These are phyloP conservation scores for Coemansia sp. DNA, from an alignment of 192 early-diverging fungal genomes.

Conservation along the genomic window DNA sequence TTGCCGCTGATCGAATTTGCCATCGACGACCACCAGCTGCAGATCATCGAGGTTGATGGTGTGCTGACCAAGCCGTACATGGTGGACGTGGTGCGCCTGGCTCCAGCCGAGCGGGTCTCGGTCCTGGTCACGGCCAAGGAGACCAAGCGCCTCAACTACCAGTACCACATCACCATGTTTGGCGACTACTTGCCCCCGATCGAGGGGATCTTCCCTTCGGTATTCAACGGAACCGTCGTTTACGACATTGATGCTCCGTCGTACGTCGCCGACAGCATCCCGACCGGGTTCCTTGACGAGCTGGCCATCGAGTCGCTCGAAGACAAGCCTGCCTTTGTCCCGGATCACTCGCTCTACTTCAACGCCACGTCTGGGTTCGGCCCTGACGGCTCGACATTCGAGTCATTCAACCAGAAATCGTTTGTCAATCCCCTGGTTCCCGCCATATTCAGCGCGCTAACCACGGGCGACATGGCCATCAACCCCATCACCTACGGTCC, in stretches of 20 bases:
- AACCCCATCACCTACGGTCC: slow-evolving; percentile 59
- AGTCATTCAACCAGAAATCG: slow-evolving; percentile 64
- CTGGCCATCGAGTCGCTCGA: slow-evolving; percentile 48
- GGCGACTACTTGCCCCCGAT: slow-evolving; percentile 59
- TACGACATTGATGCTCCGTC: slow-evolving; percentile 29
- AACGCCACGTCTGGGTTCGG: slow-evolving; percentile 56
- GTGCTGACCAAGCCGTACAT: slow-evolving; percentile 54
- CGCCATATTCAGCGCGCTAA: slow-evolving; percentile 56
- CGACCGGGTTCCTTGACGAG: slow-evolving; percentile 30
- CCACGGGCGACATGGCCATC: slow-evolving; percentile 48
- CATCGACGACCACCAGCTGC: slow-evolving; percentile 72
- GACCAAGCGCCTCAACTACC: slow-evolving; percentile 54
- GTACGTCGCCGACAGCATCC: slow-evolving; percentile 1
- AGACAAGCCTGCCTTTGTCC: slow-evolving; percentile 35
- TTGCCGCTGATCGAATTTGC: slow-evolving; percentile 62
- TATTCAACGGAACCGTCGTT: slow-evolving; percentile 49
- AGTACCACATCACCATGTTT: slow-evolving; percentile 64
- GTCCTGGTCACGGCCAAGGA: slow-evolving; percentile 68
- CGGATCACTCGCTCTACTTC: slow-evolving; percentile 51
- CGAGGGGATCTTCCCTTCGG: slow-evolving; percentile 46
- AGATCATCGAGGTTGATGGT: slow-evolving; percentile 75
- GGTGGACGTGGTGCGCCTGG: slow-evolving; percentile 52
- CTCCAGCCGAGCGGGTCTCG: slow-evolving; percentile 69
- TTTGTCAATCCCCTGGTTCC: slow-evolving; percentile 60
- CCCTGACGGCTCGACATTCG: slow-evolving; percentile 60